Conservation (phyloP, 768 basidiomycete genomes). For the Suillus discolor region DNA sequence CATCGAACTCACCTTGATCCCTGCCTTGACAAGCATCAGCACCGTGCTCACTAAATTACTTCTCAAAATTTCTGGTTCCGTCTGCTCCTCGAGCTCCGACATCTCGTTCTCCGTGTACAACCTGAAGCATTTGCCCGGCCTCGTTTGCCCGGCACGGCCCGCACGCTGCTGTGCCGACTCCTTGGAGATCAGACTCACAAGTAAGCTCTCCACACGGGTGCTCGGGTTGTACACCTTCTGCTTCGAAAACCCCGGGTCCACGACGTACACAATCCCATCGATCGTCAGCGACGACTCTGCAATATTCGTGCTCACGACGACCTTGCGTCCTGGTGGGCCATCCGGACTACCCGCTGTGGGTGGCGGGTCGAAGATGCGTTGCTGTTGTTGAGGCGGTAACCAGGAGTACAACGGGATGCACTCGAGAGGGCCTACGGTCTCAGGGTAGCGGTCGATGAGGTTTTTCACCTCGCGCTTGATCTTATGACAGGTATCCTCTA, state of each 20-base stretch:
- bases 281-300: conserved; percentile 98
- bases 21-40: conserved; percentile 91
- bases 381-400: conserved; percentile 92
- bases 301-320: conserved; percentile 95
- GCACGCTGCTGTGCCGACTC: conserved; percentile 96
- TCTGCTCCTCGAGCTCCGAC: conserved; percentile 94
- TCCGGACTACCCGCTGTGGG: conserved; percentile 61
- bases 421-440: conserved; percentile 79
- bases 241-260: conserved; percentile 96
- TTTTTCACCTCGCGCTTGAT: conserved; percentile 92
- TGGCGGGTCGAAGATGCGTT: conserved; percentile 92
- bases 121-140: conserved; percentile 97
- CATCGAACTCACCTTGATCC: conserved; percentile 64
- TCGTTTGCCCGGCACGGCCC: conserved; percentile 93
- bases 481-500: conserved; percentile 93
- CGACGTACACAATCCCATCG: conserved; percentile 99
- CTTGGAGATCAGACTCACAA: conserved; percentile 96
- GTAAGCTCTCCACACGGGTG: conserved; percentile 90
- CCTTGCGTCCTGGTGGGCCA: conserved; percentile 88
- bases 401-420: conserved; percentile 97
- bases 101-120: conserved; percentile 97
- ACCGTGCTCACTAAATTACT: conserved; percentile 94
- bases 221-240: conserved; percentile 99
- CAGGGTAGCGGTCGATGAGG: conserved; percentile 66
- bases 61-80: conserved; percentile 92